phyloP scores from a whole-genome alignment of 1,139 yeast species.

The Scheffersomyces stambukii region DNA sequence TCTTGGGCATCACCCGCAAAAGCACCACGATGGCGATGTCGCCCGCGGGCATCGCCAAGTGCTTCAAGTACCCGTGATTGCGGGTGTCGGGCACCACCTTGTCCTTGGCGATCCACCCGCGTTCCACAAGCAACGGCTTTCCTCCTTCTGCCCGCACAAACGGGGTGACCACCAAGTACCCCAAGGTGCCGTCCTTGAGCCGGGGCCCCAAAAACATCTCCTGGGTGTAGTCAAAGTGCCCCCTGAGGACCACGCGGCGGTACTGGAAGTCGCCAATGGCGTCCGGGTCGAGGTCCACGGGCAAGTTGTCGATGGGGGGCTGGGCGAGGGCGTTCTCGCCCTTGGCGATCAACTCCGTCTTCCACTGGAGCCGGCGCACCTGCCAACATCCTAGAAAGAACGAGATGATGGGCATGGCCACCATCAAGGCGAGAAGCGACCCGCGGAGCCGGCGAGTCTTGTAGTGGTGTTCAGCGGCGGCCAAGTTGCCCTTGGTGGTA shows the following conservation, averaged over 20 bases:
- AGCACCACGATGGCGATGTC: conserved; percentile 71
- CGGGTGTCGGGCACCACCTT: conserved; percentile 65
- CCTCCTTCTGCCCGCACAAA: conserved; percentile 74
- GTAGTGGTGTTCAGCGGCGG: conserved; percentile 37
- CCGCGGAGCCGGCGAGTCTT: conserved; percentile 39
- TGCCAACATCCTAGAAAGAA: conserved; percentile 95
- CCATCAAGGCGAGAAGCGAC: conserved; percentile 54
- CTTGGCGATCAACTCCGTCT: conserved; percentile 73
- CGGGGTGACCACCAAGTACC: conserved; percentile 81
- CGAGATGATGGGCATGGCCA: conserved; percentile 85
- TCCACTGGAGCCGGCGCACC: conserved; percentile 80
- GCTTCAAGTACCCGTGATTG: conserved; percentile 43
- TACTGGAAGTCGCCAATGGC: conserved; percentile 71
- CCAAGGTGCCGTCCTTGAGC: conserved; percentile 67
- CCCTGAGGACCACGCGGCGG: conserved; percentile 68
- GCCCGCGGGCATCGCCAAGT: conserved; percentile 69
- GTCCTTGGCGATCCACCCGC: conserved; percentile 89
- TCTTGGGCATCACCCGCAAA: conserved; percentile 66
- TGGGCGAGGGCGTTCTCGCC: conserved; percentile 78
- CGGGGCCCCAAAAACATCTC: conserved; percentile 95
- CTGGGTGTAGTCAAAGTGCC: conserved; percentile 76
- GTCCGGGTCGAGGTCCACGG: conserved; percentile 52
- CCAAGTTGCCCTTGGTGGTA: conserved; percentile 44
- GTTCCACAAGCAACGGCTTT: conserved; percentile 65
- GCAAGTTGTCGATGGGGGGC: conserved; percentile 64